phyloP scores from a whole-genome alignment of 169 alveolate genomes.

The Plasmodium falciparum region DNA sequence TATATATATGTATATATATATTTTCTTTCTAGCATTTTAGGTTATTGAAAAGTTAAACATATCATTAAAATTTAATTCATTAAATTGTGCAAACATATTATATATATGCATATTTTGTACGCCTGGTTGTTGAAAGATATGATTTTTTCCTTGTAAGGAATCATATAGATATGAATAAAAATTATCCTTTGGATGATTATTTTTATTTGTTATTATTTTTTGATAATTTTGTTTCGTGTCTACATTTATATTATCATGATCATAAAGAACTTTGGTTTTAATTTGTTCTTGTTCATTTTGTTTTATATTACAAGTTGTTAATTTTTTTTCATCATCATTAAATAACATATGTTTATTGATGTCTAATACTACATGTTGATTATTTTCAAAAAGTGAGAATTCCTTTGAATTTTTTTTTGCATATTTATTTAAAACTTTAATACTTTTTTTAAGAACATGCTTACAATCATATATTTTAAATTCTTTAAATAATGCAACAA shows the following conservation, averaged over 20 bases:
- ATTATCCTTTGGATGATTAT: not conserved
- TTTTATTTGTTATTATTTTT: not conserved
- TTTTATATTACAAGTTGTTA: not conserved
- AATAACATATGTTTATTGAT: conserved; percentile 22
- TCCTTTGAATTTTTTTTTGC: conserved; percentile 44
- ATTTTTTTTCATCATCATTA: conserved; percentile 1
- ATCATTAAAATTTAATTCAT: conserved; percentile 39
- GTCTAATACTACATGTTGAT: conserved; percentile 27
- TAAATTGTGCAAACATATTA: conserved; percentile 41
- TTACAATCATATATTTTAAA: conserved; percentile 56
- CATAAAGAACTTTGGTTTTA: not conserved
- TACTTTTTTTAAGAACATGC: conserved; percentile 39
- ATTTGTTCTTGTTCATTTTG: not conserved
- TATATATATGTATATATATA: too few relatives aligned
- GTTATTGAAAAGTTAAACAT: conserved; percentile 16
- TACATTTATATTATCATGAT: not conserved
- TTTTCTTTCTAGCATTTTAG: too few relatives aligned
- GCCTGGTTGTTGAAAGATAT: conserved; percentile 14
- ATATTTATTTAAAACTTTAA: conserved; percentile 30
- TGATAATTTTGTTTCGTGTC: not conserved
- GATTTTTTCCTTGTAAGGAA: conserved; percentile 19
- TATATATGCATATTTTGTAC: conserved; percentile 19
- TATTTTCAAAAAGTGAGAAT: conserved; percentile 26
- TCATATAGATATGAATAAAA: conserved; percentile 14
- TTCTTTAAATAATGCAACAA: conserved; percentile 47